Evolutionary conservation across 257 asterid genomes (phyloP), one percentile per base, ranked within the genome.

Genomic region (Gynochthodes officinalis): DNA sequence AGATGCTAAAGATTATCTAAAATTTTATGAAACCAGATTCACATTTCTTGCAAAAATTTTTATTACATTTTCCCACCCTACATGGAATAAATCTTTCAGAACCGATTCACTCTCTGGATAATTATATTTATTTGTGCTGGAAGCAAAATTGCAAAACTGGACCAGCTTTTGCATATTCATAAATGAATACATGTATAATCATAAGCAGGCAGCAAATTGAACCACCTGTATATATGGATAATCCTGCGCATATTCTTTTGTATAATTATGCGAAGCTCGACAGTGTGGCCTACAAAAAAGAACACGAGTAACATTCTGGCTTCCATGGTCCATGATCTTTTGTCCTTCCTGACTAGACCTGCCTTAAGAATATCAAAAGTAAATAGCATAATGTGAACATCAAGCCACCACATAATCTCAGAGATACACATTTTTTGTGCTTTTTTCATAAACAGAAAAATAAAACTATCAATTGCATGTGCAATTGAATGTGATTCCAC

Each of bases 231-330:
- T 71, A 80, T 69, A 88, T 75, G 90, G 81, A 80, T 86, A 71
- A 73, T 71, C 70, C 84, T 85, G 89, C 86, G 90, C 59, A 85
- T 90, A 90, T 81, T 90, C 91, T 72, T 71, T 86, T 48, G 98
- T 92, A 75, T 90, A 92, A 57, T 80, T 81, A 72, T 88, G 96
- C 75, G 97, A 88, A 79, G 90, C 94, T 54, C 92, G 89, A 71
- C 86, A 92, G 61, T 88, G 77, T 10, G 86, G 86, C 70, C 98
- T 97, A 59, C 98, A 92, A 70, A 92, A 92, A 50, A 92, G 96
- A 83, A 92, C 82, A 32, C 89, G 89, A 4, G 96, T 92, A 42
- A 76, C 18, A 25, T 60, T 69, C 30, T 72, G 71, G 61, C 76
- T 46, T 60, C 73, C 76, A 33, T 62, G 70, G 43, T 48, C 74